phyloP scores from a whole-genome alignment of 495 filamentous ascomycete genomes.

The Hyaloscypha hepaticicola region DNA sequence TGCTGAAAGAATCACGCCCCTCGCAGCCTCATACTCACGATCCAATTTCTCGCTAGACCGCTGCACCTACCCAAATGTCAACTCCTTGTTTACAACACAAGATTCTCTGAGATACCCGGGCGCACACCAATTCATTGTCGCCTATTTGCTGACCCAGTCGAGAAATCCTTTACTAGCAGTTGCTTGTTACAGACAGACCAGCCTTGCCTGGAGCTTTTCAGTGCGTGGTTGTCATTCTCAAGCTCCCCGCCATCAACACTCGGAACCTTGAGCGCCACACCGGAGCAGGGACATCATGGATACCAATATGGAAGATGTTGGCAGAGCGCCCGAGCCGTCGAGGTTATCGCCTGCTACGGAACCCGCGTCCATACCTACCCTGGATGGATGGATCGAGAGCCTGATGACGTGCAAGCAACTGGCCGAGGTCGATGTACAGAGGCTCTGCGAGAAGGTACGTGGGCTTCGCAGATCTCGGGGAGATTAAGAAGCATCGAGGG shows the following conservation, averaged over 20 bases:
- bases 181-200: constrained; percentile 2
- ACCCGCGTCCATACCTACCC: constrained; percentile 82
- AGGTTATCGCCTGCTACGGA: constrained; percentile 70
- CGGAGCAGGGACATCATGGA: constrained; percentile 63
- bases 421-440: constrained; percentile 89
- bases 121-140: constrained; percentile 7
- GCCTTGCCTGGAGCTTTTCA: constrained; percentile 15
- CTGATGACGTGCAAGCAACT: constrained; percentile 99
- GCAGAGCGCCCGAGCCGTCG: constrained; percentile 80
- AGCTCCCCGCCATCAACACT: constrained; percentile 21
- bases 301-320: constrained; percentile 97
- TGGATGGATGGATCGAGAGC: constrained; percentile 98
- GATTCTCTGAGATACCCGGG: constrained; percentile 30
- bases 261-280: constrained; percentile 58
- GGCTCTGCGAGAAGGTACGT: constrained; percentile 94
- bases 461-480: constrained; percentile 22
- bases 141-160: constrained; percentile 8
- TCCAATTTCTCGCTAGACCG: neutral
- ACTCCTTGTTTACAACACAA: constrained; percentile 11
- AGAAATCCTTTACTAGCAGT: neutral
- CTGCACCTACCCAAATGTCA: neutral
- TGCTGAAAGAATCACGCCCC: neutral
- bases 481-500: constrained; percentile 1
- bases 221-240: constrained; percentile 28
- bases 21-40: neutral